Evolutionary conservation across 139 green algal genomes (phyloP).

Genomic region (Zygnema circumcarinatum): DNA sequence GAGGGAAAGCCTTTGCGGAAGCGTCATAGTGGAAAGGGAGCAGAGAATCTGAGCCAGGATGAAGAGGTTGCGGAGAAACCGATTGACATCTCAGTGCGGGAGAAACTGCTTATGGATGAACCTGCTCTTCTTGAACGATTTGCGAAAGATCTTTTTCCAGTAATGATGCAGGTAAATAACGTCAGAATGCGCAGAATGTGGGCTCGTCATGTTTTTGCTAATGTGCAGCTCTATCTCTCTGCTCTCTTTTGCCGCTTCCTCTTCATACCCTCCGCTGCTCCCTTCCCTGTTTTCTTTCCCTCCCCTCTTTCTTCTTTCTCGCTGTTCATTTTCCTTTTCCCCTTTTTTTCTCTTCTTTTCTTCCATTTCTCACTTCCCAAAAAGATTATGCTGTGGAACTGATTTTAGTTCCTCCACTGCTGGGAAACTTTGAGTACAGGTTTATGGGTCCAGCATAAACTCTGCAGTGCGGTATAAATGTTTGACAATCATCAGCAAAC

Average conservation of each 20-base stretch:
- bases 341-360: no score
- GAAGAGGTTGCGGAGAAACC: not conserved
- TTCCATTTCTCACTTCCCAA: no score
- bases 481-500: constrained; percentile 75
- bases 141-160: constrained; percentile 74
- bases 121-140: constrained; percentile 71
- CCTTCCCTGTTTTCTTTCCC: no score
- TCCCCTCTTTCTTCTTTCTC: no score
- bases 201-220: no score
- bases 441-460: constrained; percentile 61
- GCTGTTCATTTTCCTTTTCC: no score
- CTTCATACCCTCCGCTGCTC: no score
- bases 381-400: no score
- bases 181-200: not conserved
- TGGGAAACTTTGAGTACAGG: constrained; percentile 37
- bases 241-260: no score
- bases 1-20: not conserved
- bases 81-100: not conserved
- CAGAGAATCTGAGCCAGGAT: not conserved
- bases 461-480: constrained; percentile 73
- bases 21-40: not conserved
- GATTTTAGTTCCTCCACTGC: no score
- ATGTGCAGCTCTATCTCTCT: no score
- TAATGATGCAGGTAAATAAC: constrained; percentile 76
- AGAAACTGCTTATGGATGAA: constrained; percentile 66